Base-by-base conservation (phyloP, 2,329 filamentous ascomycete genomes). In the Ambrosiella xylebori region DNA sequence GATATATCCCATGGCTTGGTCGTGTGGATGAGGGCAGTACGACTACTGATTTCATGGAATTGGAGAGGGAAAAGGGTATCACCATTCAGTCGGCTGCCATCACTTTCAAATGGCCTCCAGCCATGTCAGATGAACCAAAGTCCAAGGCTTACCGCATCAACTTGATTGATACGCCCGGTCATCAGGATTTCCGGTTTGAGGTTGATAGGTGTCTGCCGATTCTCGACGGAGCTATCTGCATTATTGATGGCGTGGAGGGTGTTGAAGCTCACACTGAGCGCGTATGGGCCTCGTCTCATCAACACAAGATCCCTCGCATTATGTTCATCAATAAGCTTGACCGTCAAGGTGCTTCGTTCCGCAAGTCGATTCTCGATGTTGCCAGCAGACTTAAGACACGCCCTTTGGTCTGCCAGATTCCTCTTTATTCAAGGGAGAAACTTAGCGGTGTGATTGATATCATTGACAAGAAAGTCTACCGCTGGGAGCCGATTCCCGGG, bases 221-320 rank as follows among this genome's bases (percentile, higher is more conserved):
- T 39, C 76, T 95, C 0, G 89, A 95, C 66, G 89, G 89, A 4
- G 88, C 88, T 1, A 84, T 95, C n/a, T 95, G 88, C 65, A 90
- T 95, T 65, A 81, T 95, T 7, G 89, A 95, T 67, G 89, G 87
- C 0, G 89, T 95, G 41, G 89, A 91, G 61, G 89, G 89, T 1
- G 93, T 98, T 19, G 93, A 98, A 70, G 91, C 93, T 1, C 93
- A 97, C 68, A 97, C 93, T 0, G 93, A 98, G 68, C 85, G 95
- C 64, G 93, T 98, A 2, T 98, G 93, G 93, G 77, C 80, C 12
- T 93, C 95, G 62, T 90, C 93, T 6, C 87, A 86, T 56, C 81
- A 84, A 51, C 95, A 95, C 67, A 77, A 76, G 19, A 95, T 97
- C 45, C 93, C 93, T 0, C 78, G 88, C 27, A 78, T 89, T 56